phyloP scores from a whole-genome alignment of 495 filamentous ascomycete genomes.

The Neurospora sp. region DNA sequence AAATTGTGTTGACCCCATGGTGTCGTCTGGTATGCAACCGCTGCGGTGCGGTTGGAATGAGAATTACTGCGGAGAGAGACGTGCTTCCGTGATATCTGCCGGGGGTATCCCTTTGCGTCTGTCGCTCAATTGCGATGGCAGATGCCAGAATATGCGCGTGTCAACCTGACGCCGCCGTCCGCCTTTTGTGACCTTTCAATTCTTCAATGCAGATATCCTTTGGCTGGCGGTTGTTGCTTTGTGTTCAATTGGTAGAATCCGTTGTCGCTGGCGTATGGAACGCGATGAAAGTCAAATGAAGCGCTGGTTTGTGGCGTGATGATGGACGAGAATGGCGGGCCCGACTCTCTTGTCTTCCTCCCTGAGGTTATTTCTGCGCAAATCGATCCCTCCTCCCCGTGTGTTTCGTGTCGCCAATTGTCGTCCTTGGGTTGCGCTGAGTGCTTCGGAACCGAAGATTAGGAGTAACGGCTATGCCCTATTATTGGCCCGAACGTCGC shows the following conservation, averaged over 20 bases:
- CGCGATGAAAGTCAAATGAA: not conserved
- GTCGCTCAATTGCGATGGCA: not conserved
- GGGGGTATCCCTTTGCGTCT: not conserved
- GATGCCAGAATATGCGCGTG: not conserved
- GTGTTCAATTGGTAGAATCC: not conserved
- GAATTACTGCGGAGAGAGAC: not conserved
- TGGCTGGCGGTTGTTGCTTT: not conserved
- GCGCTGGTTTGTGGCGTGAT: not conserved
- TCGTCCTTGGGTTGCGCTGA: not conserved
- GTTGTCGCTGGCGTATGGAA: not conserved
- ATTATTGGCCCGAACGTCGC: not conserved
- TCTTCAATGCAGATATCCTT: not conserved
- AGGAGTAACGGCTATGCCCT: not conserved
- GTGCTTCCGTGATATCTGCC: not conserved
- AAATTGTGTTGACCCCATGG: constrained; percentile 63
- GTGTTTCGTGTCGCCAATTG: not conserved
- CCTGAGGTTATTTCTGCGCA: not conserved
- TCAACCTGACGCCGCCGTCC: not conserved
- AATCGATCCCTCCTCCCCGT: not conserved
- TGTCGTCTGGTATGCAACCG: constrained; percentile 19
- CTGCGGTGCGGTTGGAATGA: constrained; percentile 2
- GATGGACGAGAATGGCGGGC: not conserved
- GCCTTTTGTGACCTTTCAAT: not conserved
- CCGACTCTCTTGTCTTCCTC: not conserved
- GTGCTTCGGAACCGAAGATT: not conserved